These are phyloP conservation scores for Kockiozyma suomiensis DNA, from an alignment of 805 yeast genomes.

Conservation along the genomic window DNA sequence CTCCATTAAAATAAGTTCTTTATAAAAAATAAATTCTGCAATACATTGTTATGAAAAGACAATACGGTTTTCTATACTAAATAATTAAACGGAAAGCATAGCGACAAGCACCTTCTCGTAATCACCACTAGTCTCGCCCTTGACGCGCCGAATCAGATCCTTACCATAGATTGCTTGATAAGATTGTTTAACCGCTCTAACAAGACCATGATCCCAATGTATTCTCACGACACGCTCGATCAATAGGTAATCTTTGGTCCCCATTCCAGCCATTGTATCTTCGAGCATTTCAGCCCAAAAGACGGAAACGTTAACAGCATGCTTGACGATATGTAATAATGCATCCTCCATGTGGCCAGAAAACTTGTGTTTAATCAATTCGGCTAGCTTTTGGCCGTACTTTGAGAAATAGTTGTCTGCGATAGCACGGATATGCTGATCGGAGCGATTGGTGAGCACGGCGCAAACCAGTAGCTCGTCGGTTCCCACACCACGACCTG, in stretches of 20 bases:
- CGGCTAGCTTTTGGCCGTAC: constrained; percentile 28
- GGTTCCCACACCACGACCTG: constrained; percentile 27
- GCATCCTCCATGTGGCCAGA: constrained; percentile 37
- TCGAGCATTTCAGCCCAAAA: constrained; percentile 34
- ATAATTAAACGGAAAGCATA: constrained; percentile 5
- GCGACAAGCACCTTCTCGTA: constrained; percentile 33
- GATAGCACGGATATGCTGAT: constrained; percentile 30
- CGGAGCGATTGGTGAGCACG: constrained; percentile 31
- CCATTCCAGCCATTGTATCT: constrained; percentile 35
- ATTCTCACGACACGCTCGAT: constrained; percentile 32
- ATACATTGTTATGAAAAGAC: no score
- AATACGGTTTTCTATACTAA: not conserved
- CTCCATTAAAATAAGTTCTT: no score
- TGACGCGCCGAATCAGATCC: constrained; percentile 30
- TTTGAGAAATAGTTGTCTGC: constrained; percentile 16
- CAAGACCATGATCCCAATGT: constrained; percentile 34
- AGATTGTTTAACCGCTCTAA: constrained; percentile 25
- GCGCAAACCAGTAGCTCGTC: constrained; percentile 35
- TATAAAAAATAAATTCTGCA: no score
- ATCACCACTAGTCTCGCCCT: constrained; percentile 35
- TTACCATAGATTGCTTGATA: constrained; percentile 21
- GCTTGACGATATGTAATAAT: constrained; percentile 31
- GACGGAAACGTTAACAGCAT: constrained; percentile 27
- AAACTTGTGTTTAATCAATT: constrained; percentile 28
- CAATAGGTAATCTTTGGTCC: constrained; percentile 34